Percentiles rank a stretch among this genome's conserved stretches.
phyloP scores from a whole-genome alignment of 2,329 filamentous ascomycete species.

The Teratosphaeria destructans region DNA sequence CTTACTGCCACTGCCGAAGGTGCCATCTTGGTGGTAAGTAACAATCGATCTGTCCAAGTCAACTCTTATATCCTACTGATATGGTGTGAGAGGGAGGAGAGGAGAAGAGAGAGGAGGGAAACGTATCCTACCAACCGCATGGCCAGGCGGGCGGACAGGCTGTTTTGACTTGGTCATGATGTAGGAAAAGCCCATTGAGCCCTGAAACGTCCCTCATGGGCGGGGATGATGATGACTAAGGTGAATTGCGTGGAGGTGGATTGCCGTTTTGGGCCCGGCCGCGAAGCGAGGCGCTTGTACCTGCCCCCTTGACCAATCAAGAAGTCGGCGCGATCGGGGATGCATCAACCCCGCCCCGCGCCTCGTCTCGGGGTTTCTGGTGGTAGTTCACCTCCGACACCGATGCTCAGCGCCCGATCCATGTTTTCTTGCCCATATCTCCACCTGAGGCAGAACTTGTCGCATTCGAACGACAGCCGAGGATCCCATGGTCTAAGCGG shows the following conservation, averaged over 20 bases:
- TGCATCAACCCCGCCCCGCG: not conserved
- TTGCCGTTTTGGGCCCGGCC: not conserved
- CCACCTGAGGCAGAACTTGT: not conserved
- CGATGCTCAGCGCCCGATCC: not conserved
- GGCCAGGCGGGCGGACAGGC: conserved; percentile 40
- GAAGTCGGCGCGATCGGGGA: not conserved
- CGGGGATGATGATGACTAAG: not conserved
- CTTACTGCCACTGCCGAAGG: conserved; percentile 14
- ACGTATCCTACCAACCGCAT: not conserved
- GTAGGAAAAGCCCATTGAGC: not conserved
- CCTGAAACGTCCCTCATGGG: conserved; percentile 18
- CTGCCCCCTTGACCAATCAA: not conserved
- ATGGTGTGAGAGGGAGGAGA: not conserved
- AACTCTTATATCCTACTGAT: not conserved
- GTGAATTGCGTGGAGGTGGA: not conserved
- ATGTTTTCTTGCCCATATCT: not conserved
- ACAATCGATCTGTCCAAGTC: not conserved
- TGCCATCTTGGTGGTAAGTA: conserved; percentile 38
- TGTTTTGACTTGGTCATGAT: not conserved
- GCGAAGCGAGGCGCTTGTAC: not conserved
- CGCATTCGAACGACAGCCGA: not conserved
- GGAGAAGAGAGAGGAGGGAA: not conserved
- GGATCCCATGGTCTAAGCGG: not conserved
- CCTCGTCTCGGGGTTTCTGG: not conserved
- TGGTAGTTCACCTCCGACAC: not conserved